Conservation (phyloP, 495 filamentous ascomycete species). For the Podospora appendiculata region DNA sequence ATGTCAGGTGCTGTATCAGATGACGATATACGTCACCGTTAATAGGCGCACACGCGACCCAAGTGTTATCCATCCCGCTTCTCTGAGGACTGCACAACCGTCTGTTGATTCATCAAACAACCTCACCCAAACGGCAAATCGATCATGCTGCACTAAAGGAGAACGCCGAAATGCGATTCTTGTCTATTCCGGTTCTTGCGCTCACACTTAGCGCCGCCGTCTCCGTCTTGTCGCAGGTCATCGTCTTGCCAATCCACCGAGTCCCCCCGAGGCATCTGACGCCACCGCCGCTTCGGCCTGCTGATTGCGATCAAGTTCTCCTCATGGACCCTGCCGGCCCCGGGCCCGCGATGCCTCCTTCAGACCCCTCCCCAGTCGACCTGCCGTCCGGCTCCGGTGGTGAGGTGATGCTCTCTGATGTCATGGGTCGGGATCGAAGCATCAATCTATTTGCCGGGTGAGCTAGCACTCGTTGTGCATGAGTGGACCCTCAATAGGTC, state of each 20-base stretch:
- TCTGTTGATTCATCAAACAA: neutral
- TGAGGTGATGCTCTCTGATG: slow-evolving; percentile 65
- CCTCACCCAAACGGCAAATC: neutral
- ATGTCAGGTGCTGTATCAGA: slow-evolving; percentile 9
- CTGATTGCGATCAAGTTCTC: slow-evolving; percentile 20
- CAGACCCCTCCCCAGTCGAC: slow-evolving; percentile 21
- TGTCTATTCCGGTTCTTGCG: slow-evolving; percentile 5
- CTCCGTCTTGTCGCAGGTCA: slow-evolving; percentile 19
- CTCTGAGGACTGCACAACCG: neutral
- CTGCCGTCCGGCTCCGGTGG: slow-evolving; percentile 33
- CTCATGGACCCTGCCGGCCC: slow-evolving; percentile 29
- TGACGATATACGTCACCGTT: slow-evolving; percentile 9
- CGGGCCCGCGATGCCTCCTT: slow-evolving; percentile 26
- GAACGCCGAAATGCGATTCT: slow-evolving; percentile 10
- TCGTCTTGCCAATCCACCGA: slow-evolving; percentile 15
- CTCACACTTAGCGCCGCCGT: slow-evolving; percentile 11
- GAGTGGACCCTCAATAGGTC: neutral
- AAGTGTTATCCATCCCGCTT: neutral
- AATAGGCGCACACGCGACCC: neutral
- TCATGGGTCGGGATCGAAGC: slow-evolving; percentile 69
- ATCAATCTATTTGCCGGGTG: slow-evolving; percentile 81
- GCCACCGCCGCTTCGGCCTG: slow-evolving; percentile 2
- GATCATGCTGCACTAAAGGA: no score
- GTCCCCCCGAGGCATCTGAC: neutral
- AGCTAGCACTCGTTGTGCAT: neutral